Evolutionary conservation across 1,284 basidiomycete genomes (phyloP).

Genomic region (Clitocybe nebularis): DNA sequence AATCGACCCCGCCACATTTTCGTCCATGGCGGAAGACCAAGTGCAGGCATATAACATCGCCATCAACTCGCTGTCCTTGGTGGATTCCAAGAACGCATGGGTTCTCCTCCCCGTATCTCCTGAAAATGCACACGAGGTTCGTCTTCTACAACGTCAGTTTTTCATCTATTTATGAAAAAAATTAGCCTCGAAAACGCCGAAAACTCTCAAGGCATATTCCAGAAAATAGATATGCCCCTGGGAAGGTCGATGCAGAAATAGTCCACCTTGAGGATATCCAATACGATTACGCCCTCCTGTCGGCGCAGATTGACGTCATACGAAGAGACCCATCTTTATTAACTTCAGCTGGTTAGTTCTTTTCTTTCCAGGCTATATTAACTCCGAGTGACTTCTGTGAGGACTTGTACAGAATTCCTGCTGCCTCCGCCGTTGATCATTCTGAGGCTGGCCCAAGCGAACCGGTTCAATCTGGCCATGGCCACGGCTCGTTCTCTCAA

Average conservation of each 20-base stretch:
- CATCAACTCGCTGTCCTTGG: slow-evolving; percentile 85
- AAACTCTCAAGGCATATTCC: slow-evolving; percentile 78
- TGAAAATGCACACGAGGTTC: slow-evolving; percentile 40
- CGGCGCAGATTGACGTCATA: slow-evolving; percentile 77
- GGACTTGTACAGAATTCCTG: slow-evolving; percentile 47
- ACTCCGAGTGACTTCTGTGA: slow-evolving; percentile 16
- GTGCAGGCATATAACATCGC: slow-evolving; percentile 82
- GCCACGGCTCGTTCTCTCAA: slow-evolving; percentile 70
- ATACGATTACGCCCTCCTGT: slow-evolving; percentile 78
- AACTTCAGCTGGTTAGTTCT: slow-evolving; percentile 34
- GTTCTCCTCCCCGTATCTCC: slow-evolving; percentile 57
- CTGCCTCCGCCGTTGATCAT: slow-evolving; percentile 74
- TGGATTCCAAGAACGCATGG: slow-evolving; percentile 84
- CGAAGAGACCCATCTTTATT: slow-evolving; percentile 39
- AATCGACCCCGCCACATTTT: slow-evolving; percentile 43
- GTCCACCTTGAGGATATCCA: slow-evolving; percentile 82
- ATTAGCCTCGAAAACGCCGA: slow-evolving; percentile 61
- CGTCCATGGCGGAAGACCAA: slow-evolving; percentile 69
- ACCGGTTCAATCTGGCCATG: slow-evolving; percentile 80
- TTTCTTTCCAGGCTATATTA: slow-evolving; percentile 8
- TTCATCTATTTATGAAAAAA: slow-evolving; percentile 16
- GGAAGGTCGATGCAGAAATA: slow-evolving; percentile 69
- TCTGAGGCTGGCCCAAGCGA: slow-evolving; percentile 75
- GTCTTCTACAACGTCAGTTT: slow-evolving; percentile 13
- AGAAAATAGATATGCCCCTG: slow-evolving; percentile 60